phyloP scores from a whole-genome alignment of 108 stramenopile species.

The Cylindrotheca closterium region DNA sequence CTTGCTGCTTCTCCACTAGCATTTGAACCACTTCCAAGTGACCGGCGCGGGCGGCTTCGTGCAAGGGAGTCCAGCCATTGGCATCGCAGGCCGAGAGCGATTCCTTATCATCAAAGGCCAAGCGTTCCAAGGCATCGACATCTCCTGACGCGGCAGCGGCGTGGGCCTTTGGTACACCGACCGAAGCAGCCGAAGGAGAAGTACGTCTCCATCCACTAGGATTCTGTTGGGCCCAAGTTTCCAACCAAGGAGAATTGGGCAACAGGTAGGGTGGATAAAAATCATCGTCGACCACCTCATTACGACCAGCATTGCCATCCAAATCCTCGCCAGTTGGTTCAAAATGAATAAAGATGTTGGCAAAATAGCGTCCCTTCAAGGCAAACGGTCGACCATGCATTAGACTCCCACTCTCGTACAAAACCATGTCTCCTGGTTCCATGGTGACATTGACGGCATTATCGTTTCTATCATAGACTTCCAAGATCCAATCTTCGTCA shows the following conservation, averaged over 20 bases:
- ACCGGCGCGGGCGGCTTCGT: slow-evolving; percentile 50
- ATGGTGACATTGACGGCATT: slow-evolving; percentile 88
- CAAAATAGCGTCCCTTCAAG: slow-evolving; percentile 80
- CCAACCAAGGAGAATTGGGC: slow-evolving; percentile 37
- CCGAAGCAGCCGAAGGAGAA: slow-evolving; percentile 55
- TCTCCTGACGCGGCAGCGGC: slow-evolving; percentile 46
- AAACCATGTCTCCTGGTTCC: slow-evolving; percentile 89
- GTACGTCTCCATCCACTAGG: slow-evolving; percentile 52
- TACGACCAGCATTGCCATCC: slow-evolving; percentile 48
- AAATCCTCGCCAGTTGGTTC: slow-evolving; percentile 65
- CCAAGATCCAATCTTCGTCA: slow-evolving; percentile 89
- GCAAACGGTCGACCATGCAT: slow-evolving; percentile 87
- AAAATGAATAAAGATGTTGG: slow-evolving; percentile 91
- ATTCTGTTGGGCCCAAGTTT: slow-evolving; percentile 47
- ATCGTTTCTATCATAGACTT: slow-evolving; percentile 84
- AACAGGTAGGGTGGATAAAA: slow-evolving; percentile 24
- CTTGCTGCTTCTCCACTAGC: slow-evolving; percentile 44
- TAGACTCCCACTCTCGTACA: slow-evolving; percentile 73
- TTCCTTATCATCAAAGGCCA: slow-evolving; percentile 23
- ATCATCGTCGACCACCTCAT: slow-evolving; percentile 11
- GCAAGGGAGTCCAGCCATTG: slow-evolving; percentile 80
- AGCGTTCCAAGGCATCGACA: slow-evolving; percentile 22
- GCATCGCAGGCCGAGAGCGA: slow-evolving; percentile 52
- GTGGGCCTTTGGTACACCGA: slow-evolving; percentile 38
- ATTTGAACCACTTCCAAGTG: slow-evolving; percentile 51